Conservation (phyloP, 2,329 filamentous ascomycete genomes). For the Lachnellula hyalina region DNA sequence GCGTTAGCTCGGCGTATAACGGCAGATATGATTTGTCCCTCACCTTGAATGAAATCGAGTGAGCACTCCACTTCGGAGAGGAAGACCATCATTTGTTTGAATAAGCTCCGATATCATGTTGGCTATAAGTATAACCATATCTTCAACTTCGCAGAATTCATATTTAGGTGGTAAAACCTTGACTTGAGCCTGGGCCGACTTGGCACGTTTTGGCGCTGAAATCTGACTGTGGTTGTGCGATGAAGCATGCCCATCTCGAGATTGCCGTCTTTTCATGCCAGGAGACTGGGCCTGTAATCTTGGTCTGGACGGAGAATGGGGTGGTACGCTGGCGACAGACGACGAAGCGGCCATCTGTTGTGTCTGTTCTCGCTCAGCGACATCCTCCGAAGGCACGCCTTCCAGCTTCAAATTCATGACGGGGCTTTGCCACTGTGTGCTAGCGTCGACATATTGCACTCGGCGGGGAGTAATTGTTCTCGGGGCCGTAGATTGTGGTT, state of each 20-base stretch:
- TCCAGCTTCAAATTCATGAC: conserved; percentile 20
- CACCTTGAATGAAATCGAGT: conserved; percentile 95
- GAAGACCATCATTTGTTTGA: conserved; percentile 82
- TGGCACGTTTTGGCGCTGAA: conserved; percentile 45
- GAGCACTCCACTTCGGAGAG: conserved; percentile 76
- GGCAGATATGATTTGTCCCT: conserved; percentile 36
- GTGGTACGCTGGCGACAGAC: neutral
- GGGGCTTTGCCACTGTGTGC: conserved; percentile 27
- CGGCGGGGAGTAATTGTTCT: conserved; percentile 11
- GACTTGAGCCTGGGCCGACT: conserved; percentile 44
- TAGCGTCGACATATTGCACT: conserved; percentile 27
- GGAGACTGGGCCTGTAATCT: conserved; percentile 27
- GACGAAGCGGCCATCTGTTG: neutral
- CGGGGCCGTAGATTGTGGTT: conserved; percentile 12
- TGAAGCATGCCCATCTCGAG: conserved; percentile 10
- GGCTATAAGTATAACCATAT: conserved; percentile 84
- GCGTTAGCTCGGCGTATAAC: neutral
- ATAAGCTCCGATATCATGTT: conserved; percentile 97
- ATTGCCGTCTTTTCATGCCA: conserved; percentile 33
- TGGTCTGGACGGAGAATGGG: conserved; percentile 20
- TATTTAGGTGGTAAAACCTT: conserved; percentile 68
- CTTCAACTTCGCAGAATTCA: conserved; percentile 74
- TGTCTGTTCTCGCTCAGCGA: conserved; percentile 2
- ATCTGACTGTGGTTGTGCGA: conserved; percentile 6
- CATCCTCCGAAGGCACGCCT: conserved; percentile 2